Evolutionary conservation across 371 early-diverging fungal genomes (phyloP), one percentile per base, ranked within the genome.

Genomic region (Gilbertella persicaria): DNA sequence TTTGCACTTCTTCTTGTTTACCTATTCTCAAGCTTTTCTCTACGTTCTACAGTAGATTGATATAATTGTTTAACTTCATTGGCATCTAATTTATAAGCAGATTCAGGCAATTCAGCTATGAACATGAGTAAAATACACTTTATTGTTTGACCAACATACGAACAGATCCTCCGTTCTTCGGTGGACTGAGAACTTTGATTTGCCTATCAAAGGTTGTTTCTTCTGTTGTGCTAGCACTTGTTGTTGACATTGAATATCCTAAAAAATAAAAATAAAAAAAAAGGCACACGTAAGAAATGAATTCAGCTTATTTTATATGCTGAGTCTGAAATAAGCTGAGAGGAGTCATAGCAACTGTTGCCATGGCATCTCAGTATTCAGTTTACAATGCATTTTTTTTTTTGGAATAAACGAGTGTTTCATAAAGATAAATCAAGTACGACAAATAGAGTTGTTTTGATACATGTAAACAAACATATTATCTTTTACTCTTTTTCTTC

Each of bases 21-120:
- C 78, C 47, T 60, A 44, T 73, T 73, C 28, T 78, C 79, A 23
- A 78, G 58, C 5, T 64, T 66, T 38, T 75, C 69, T 47, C 75
- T 60, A 29, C 53, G 47, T 16, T 65, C 68, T n/a, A 75, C 60
- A 24, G 64, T 64, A 10, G 79, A 70, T 50, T 73, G 64, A 44
- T 75, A 75, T 9, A 75, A 41, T 24, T 53, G 53, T 19, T 70
- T 71, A 30, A 78, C 26, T 35, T 78, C 73, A 45, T 68, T 69
- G 21, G 68, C 5, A 12, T 46, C 51, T 23, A 73, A 48, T 45
- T 75, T 75, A 54, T 71, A 78, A 41, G 71, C 75, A 1, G 71
- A 61, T 40, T 78, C 79, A 35, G 79, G 75, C 5, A 75, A 30
- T 45, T 75, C 71, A 35, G 63, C 73, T 69, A 49, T 7, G 30